Evolutionary conservation across 805 yeast genomes (phyloP).

Genomic region (Sugiyamaella marilandica): DNA sequence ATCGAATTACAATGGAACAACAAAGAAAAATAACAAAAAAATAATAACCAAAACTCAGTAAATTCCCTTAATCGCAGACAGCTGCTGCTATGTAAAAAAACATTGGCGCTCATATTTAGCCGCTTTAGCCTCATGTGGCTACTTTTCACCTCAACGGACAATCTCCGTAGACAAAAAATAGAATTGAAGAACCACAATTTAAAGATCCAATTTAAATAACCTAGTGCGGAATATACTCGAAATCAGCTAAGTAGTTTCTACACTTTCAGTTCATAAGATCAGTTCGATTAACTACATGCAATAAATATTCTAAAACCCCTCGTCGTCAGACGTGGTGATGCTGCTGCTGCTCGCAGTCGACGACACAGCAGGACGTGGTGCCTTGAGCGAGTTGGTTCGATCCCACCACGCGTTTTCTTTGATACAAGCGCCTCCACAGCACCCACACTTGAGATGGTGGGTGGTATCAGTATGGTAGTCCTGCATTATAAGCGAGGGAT

Average conservation of each 20-base stretch:
- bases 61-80: no score
- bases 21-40: no score
- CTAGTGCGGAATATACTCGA: not conserved
- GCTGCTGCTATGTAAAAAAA: no score
- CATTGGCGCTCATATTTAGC: no score
- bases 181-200: not conserved
- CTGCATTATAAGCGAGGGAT: conserved; percentile 55
- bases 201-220: not conserved
- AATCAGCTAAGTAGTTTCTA: not conserved
- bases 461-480: conserved; percentile 50
- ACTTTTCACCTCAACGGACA: no score
- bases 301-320: conserved; percentile 5
- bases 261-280: not conserved
- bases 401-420: conserved; percentile 38
- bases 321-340: conserved; percentile 2
- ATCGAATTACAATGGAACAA: no score
- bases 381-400: conserved; percentile 10
- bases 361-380: conserved; percentile 13
- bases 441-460: conserved; percentile 40
- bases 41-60: no score
- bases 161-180: not conserved
- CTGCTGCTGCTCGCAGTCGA: conserved; percentile 7
- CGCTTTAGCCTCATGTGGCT: no score
- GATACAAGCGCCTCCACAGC: conserved; percentile 39
- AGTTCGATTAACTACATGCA: conserved; percentile 3